Conservation (phyloP, 352 stramenopile species). For the Pythium coloratum region DNA sequence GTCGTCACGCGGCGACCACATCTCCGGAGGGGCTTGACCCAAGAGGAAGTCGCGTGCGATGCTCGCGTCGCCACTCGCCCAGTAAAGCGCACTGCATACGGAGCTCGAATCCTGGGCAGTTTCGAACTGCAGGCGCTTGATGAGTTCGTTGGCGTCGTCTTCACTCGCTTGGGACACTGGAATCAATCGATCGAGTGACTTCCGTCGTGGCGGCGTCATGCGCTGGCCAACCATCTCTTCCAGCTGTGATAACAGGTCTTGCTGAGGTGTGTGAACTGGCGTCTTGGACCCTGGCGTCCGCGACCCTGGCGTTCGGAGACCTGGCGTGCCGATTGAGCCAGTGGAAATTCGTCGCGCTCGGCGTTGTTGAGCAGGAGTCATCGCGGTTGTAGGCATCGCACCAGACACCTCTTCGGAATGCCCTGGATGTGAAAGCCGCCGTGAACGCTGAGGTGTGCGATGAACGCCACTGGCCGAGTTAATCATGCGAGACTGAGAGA, state of each 20-base stretch:
- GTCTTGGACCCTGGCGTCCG: not conserved
- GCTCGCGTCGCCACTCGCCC: conserved; percentile 19
- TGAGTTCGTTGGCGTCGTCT: conserved; percentile 11
- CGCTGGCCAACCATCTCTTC: conserved; percentile 26
- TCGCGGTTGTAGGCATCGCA: not conserved
- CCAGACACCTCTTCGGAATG: not conserved
- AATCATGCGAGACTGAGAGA: not conserved
- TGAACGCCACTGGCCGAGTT: not conserved
- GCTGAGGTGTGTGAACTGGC: not conserved
- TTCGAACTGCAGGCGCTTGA: conserved; percentile 24
- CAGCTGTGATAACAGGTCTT: conserved; percentile 13
- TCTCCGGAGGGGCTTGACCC: conserved; percentile 19
- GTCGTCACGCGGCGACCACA: conserved; percentile 59
- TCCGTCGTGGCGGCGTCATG: conserved; percentile 21
- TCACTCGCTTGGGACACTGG: conserved; percentile 15
- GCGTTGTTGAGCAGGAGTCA: conserved; percentile 10
- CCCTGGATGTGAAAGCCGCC: conserved; percentile 11
- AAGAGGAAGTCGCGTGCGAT: conserved; percentile 26
- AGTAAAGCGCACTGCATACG: conserved; percentile 30
- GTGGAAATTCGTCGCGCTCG: conserved; percentile 3
- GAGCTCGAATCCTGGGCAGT: conserved; percentile 25
- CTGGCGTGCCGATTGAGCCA: conserved; percentile 12
- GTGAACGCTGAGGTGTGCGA: conserved; percentile 14
- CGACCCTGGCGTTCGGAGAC: conserved; percentile 1
- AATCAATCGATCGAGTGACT: conserved; percentile 20